Conservation (phyloP, 176 grass and related monocot species). For the Thalia dealbata region DNA sequence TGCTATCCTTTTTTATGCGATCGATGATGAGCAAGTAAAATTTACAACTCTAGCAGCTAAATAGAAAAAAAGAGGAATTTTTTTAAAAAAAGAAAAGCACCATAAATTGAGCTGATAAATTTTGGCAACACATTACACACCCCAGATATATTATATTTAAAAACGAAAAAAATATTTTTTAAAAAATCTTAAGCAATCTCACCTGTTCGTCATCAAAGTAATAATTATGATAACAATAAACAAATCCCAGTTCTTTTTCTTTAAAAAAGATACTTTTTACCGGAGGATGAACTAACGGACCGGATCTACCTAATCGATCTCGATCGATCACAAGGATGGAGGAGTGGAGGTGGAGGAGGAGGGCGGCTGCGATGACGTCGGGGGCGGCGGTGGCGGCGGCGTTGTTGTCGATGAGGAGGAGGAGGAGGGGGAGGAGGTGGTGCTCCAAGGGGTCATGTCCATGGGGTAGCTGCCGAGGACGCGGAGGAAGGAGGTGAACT, state of each 20-base stretch:
- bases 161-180: background rate
- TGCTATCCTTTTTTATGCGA: no score
- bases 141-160: no score
- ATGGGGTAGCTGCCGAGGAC: conserved; percentile 23
- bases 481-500: conserved; percentile 18
- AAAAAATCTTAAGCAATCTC: background rate
- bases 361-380: background rate
- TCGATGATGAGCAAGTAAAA: no score
- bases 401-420: background rate
- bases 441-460: conserved; percentile 15
- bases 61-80: no score
- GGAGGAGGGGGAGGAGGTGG: background rate
- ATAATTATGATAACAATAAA: no score
- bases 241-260: no score
- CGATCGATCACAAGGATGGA: background rate
- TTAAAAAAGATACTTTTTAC: no score
- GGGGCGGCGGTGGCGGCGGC: background rate
- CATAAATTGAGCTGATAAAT: no score
- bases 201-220: background rate
- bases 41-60: background rate
- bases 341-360: background rate
- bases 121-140: background rate
- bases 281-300: background rate
- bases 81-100: no score
- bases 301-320: background rate